phyloP scores from a whole-genome alignment of 345 rosid genomes.

The Lepidium sativum region DNA sequence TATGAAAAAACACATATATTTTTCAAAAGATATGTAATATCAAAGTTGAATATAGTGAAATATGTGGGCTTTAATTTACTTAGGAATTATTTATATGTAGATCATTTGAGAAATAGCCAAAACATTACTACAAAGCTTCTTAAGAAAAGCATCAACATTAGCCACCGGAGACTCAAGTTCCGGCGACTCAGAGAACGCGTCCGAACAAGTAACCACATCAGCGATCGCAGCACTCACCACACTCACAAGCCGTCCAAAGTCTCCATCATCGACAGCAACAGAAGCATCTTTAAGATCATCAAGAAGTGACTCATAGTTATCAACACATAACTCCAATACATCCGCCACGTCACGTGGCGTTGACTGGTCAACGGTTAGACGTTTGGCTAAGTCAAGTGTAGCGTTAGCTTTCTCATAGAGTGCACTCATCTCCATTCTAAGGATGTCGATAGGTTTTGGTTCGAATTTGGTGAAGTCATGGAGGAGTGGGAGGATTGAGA shows the following conservation, averaged over 20 bases:
- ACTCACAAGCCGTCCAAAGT: conserved; percentile 15
- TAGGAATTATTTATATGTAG: not conserved
- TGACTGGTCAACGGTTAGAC: not conserved
- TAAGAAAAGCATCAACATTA: conserved; percentile 15
- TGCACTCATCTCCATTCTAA: conserved; percentile 6
- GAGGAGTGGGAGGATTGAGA: conserved; percentile 18
- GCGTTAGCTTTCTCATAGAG: conserved; percentile 13
- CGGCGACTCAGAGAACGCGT: conserved; percentile 11
- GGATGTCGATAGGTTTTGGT: conserved; percentile 17
- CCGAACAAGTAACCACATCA: conserved; percentile 15
- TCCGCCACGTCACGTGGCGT: conserved; percentile 15
- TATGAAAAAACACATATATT: too few relatives aligned
- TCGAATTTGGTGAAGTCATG: not conserved
- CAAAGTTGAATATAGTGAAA: too few relatives aligned
- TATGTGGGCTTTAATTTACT: too few relatives aligned
- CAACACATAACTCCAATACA: conserved; percentile 2
- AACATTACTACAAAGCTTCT: conserved; percentile 20
- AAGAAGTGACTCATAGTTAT: conserved; percentile 11
- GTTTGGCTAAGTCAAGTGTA: conserved; percentile 4
- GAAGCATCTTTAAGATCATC: conserved; percentile 10
- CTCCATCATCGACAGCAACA: not conserved
- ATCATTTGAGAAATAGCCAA: conserved; percentile 21
- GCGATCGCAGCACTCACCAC: conserved; percentile 18
- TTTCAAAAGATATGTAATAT: too few relatives aligned
- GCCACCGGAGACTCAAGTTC: conserved; percentile 14